A percentile compares a stretch with the other conserved stretches of the same genome.
These are phyloP conservation scores for Ormosia semicastrata DNA, from an alignment of 306 rosid species.

Conservation along the genomic window DNA sequence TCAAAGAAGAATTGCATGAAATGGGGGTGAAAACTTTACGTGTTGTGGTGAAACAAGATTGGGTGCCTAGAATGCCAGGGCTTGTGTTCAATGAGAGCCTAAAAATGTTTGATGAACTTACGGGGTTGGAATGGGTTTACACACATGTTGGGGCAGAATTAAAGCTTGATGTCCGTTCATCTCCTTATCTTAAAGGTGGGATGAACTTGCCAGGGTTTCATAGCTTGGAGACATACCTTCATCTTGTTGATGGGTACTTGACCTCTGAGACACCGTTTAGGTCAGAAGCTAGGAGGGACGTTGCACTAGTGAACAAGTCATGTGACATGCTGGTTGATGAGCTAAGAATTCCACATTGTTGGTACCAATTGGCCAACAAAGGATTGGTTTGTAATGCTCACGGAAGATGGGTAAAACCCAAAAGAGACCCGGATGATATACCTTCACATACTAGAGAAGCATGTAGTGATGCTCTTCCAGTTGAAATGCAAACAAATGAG, in stretches of 20 bases:
- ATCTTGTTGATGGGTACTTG: slow-evolving; percentile 63
- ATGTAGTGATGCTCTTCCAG: slow-evolving; percentile 21
- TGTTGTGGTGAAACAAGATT: slow-evolving; percentile 52
- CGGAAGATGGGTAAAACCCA: slow-evolving; percentile 83
- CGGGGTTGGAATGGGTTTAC: slow-evolving; percentile 58
- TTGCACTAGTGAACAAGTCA: slow-evolving; percentile 67
- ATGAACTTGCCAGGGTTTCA: slow-evolving; percentile 52
- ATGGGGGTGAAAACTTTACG: slow-evolving; percentile 52
- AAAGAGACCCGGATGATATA: slow-evolving; percentile 58
- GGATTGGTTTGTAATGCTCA: slow-evolving; percentile 58
- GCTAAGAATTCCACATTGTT: slow-evolving; percentile 56
- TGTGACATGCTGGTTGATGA: slow-evolving; percentile 63
- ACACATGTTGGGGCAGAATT: slow-evolving; percentile 56
- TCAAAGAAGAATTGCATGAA: slow-evolving; percentile 48
- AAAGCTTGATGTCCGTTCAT: slow-evolving; percentile 48
- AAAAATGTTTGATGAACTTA: slow-evolving; percentile 42
- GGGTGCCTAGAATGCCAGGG: slow-evolving; percentile 62
- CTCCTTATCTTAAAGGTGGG: slow-evolving; percentile 55
- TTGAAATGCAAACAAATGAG: slow-evolving; percentile 15
- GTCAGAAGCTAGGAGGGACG: slow-evolving; percentile 56
- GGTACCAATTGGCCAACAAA: slow-evolving; percentile 66
- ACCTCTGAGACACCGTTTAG: slow-evolving; percentile 31
- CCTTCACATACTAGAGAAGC: slow-evolving; percentile 55
- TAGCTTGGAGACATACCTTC: slow-evolving; percentile 66
- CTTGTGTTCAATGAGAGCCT: slow-evolving; percentile 49